Evolutionary conservation across 139 green algal species (phyloP).

Genomic region (Micromonas commoda): DNA sequence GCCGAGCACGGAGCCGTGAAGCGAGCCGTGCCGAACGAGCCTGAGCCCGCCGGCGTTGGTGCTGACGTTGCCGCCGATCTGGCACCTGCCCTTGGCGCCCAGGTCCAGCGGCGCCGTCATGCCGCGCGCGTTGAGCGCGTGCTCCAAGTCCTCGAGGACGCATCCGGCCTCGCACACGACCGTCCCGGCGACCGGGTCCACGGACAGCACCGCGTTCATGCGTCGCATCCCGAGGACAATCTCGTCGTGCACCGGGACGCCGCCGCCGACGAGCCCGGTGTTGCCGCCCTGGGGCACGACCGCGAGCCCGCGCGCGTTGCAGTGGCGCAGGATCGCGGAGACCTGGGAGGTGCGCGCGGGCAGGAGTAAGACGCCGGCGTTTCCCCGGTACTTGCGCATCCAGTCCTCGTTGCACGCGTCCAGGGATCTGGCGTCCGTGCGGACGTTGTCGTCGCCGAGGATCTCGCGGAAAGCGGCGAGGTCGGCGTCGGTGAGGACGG

Average conservation of each 20-base stretch:
- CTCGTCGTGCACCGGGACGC: constrained; percentile 82
- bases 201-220: constrained; percentile 35
- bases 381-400: constrained; percentile 78
- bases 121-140: constrained; percentile 45
- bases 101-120: constrained; percentile 89
- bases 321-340: constrained; percentile 47
- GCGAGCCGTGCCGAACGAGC: constrained; percentile 83
- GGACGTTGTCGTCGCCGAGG: constrained; percentile 52
- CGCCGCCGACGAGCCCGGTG: constrained; percentile 88
- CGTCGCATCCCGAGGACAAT: constrained; percentile 59
- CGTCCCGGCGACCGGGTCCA: constrained; percentile 23
- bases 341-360: constrained; percentile 46
- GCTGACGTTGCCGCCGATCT: constrained; percentile 94
- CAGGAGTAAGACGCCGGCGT: constrained; percentile 47
- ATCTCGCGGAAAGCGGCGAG: constrained; percentile 50
- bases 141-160: constrained; percentile 60
- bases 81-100: constrained; percentile 89
- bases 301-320: constrained; percentile 60
- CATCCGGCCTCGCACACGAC: constrained; percentile 24
- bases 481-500: constrained; percentile 22
- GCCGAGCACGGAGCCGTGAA: constrained; percentile 86
- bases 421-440: constrained; percentile 57
- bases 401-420: constrained; percentile 77
- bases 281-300: constrained; percentile 94
- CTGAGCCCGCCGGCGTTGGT: constrained; percentile 85